phyloP scores from a whole-genome alignment of 352 stramenopile species.

The Globisporangium splendens region DNA sequence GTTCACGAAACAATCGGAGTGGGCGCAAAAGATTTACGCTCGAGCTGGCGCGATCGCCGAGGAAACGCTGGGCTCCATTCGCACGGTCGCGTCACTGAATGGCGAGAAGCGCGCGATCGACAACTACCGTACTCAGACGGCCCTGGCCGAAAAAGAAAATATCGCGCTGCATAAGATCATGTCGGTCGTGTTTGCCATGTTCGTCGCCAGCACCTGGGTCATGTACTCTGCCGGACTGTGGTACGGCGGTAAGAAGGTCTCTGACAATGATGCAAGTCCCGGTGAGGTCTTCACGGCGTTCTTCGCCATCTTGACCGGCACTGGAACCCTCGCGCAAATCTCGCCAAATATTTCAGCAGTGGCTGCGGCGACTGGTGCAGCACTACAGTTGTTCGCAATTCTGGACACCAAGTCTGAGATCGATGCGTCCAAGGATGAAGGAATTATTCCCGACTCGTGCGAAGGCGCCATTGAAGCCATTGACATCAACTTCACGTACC shows the following conservation, averaged over 20 bases:
- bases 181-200: slow-evolving; percentile 25
- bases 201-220: slow-evolving; percentile 41
- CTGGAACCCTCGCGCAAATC: slow-evolving; percentile 36
- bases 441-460: slow-evolving; percentile 28
- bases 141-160: slow-evolving; percentile 29
- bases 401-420: slow-evolving; percentile 45
- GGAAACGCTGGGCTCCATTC: slow-evolving; percentile 39
- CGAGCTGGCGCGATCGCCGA: slow-evolving; percentile 42
- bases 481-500: slow-evolving; percentile 77
- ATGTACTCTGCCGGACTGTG: slow-evolving; percentile 50
- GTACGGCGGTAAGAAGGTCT: slow-evolving; percentile 51
- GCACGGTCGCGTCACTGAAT: slow-evolving; percentile 39
- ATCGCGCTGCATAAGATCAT: slow-evolving; percentile 33
- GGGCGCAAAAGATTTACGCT: slow-evolving; percentile 33
- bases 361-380: slow-evolving; percentile 28
- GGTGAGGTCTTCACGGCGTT: slow-evolving; percentile 42
- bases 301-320: slow-evolving; percentile 41
- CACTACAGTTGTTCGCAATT: slow-evolving; percentile 38
- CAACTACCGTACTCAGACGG: slow-evolving; percentile 27
- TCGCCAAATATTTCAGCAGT: slow-evolving; percentile 44
- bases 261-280: slow-evolving; percentile 23
- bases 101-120: slow-evolving; percentile 28
- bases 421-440: too few species aligned
- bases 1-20: slow-evolving; percentile 20
- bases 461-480: slow-evolving; percentile 48